Base-by-base conservation (phyloP, 148 eudicot genomes). In the Dianthus caryophyllus region DNA sequence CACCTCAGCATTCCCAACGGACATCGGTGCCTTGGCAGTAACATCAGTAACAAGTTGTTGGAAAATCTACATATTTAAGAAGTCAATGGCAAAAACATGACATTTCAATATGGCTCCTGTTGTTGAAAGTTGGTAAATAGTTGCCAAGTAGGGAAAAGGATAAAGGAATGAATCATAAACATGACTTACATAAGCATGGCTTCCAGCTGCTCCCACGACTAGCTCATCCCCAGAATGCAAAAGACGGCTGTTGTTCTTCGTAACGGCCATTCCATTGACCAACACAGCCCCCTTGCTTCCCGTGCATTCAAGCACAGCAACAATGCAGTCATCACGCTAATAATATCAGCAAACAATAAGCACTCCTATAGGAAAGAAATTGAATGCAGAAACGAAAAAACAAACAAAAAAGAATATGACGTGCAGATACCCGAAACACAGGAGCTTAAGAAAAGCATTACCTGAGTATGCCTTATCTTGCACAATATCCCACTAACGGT, bases 221-320 rank as follows among this genome's bases (percentile, higher is more conserved):
- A 91, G 70, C 54, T 91, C 96, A 78, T 91, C 97, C 64, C 97
- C 97, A 9, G 97, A 91, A 76, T 78, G 81, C 78, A 91, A 76
- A 71, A 63, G 77, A 64, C 85, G 77, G 67, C 61, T 79, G 30
- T 76, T 70, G 48, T 77, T 84, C 83, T 76, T 91, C 90, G 79
- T 83, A 29, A 86, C 77, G 12, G 22, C 39, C 74, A 82, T 87
- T 65, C 96, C 96, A 76, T 91, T 91, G 49, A 91, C 89, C 65
- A 82, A 81, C 71, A 91, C 96, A 56, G 76, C 69, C 68, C 97
- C 97, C 71, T 88, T 91, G 81, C 85, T 83, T 24, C 90, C 96
- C 61, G 72, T 85, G 80, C 82, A 85, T 80, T 91, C 96, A 73
- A 91, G 92, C 78, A 83, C 76, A 26, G 85, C 93, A 66, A 87